Evolutionary conservation across 2,329 filamentous ascomycete species (phyloP), one percentile per base, ranked within the genome.

Genomic region (Boeremia exigua): DNA sequence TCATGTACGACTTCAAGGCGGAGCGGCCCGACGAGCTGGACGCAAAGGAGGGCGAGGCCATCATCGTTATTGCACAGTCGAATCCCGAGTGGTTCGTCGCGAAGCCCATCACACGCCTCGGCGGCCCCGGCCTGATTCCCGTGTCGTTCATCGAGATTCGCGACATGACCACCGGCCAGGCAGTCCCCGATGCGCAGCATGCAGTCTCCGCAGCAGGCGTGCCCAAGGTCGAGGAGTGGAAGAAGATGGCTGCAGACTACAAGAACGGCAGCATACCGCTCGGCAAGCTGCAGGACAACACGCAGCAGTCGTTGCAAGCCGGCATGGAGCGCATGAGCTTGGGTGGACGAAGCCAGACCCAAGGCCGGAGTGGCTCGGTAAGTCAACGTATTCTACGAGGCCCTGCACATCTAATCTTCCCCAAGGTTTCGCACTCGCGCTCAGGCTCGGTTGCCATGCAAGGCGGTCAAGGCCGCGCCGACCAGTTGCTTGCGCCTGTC

Each of bases 41-140:
- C 65, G 95, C 95, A 44, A 96, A 96, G 76, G 90, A 92, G 42
- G 94, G 93, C 54, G 95, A 99, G 78, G 91, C 93, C 48, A 97
- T 99, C 71, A 97, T 99, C 63, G 93, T 99, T 50, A 98, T 98
- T 73, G 95, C 95, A 39, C 95, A 98, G 76, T 98, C 94, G 6
- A 98, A 98, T 70, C 92, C 94, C 5, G 95, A 99, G 77, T 99
- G 95, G 95, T 98, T 98, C 71, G 94, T 99, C 59, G 95, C 95
- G 46, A 99, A 99, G 78, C 95, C 95, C n/a, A 99, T 99, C 73
- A 94, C 93, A 60, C 85, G 95, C 63, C 82, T 99, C n/a, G 95
- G 95, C 38, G 95, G 95, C 1, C 95, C 95, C 0, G 95, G 95
- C 36, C 79, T 99, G 67, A 98, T 99, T 63, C 95, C 95, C 2